phyloP scores from a whole-genome alignment of 805 yeast species.

The Candida fluviatilis region DNA sequence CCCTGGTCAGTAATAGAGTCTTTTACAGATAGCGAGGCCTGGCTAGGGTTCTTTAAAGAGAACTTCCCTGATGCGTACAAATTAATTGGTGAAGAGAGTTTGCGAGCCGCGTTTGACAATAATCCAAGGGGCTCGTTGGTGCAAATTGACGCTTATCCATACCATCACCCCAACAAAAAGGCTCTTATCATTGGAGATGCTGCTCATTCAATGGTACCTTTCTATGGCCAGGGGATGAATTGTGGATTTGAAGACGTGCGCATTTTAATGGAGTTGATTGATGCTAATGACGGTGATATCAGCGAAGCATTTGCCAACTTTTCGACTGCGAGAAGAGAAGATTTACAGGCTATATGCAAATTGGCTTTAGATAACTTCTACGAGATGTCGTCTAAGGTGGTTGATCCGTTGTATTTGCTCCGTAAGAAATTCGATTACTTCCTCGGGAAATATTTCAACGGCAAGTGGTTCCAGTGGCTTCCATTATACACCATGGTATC shows the following conservation, averaged over 20 bases:
- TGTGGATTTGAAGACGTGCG: slow-evolving; percentile 92
- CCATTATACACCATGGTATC: slow-evolving; percentile 93
- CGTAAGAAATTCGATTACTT: slow-evolving; percentile 67
- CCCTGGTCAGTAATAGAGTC: slow-evolving; percentile 66
- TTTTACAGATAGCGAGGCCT: slow-evolving; percentile 40
- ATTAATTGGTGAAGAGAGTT: slow-evolving; percentile 57
- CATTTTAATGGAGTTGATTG: slow-evolving; percentile 51
- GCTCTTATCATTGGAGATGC: slow-evolving; percentile 84
- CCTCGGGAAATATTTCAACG: slow-evolving; percentile 55
- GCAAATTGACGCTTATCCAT: slow-evolving; percentile 67
- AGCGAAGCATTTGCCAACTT: slow-evolving; percentile 51
- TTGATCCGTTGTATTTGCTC: slow-evolving; percentile 52
- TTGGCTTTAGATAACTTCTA: slow-evolving; percentile 76
- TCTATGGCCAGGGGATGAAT: slow-evolving; percentile 96
- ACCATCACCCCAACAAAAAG: slow-evolving; percentile 55
- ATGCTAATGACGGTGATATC: slow-evolving; percentile 30
- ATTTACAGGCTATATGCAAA: slow-evolving; percentile 70
- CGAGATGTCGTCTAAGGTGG: slow-evolving; percentile 84
- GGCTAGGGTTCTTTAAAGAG: slow-evolving; percentile 48
- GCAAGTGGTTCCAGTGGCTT: slow-evolving; percentile 52
- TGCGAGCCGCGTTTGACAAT: slow-evolving; percentile 46
- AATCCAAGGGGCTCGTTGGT: slow-evolving; percentile 78
- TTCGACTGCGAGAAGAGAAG: slow-evolving; percentile 53
- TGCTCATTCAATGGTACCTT: slow-evolving; percentile 97
- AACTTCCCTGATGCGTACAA: slow-evolving; percentile 74